A percentile compares a stretch with the other conserved stretches of the same genome.
Evolutionary conservation across 1,284 basidiomycete species (phyloP).

Genomic region (Trichosporon ovoides): DNA sequence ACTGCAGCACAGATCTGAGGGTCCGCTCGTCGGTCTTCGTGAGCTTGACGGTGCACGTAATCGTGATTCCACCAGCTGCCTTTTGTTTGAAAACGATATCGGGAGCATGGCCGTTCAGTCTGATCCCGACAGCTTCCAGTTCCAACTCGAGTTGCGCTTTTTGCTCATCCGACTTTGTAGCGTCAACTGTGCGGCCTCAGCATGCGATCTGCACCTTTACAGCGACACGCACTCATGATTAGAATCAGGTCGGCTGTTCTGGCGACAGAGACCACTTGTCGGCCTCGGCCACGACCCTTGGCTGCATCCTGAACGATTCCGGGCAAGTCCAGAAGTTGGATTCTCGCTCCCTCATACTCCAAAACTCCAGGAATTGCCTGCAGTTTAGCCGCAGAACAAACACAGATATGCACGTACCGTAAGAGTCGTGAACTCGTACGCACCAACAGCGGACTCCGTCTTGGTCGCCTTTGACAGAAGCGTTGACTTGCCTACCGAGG

Average conservation of each 20-base stretch:
- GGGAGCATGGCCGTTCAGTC: conserved; percentile 81
- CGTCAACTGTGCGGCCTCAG: conserved; percentile 60
- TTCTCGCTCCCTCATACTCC: conserved; percentile 85
- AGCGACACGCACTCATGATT: conserved; percentile 73
- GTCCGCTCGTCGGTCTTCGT: conserved; percentile 94
- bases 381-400: not conserved
- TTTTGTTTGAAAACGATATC: conserved; percentile 69
- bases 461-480: conserved; percentile 86
- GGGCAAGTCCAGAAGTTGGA: conserved; percentile 90
- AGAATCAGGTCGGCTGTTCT: conserved; percentile 95
- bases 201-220: not conserved
- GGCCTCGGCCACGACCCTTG: conserved; percentile 83
- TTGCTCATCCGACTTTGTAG: conserved; percentile 93
- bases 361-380: conserved; percentile 91
- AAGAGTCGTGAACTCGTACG: conserved; percentile 93
- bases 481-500: conserved; percentile 93
- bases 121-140: conserved; percentile 91
- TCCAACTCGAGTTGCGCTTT: conserved; percentile 81
- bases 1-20: conserved; percentile 80
- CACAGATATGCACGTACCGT: conserved; percentile 56
- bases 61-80: conserved; percentile 83
- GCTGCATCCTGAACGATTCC: conserved; percentile 97
- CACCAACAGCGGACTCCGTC: conserved; percentile 79
- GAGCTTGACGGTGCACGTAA: conserved; percentile 84
- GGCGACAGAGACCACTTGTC: conserved; percentile 87